Evolutionary conservation across 805 yeast genomes (phyloP).

Genomic region (Barnettozyma siamensis): DNA sequence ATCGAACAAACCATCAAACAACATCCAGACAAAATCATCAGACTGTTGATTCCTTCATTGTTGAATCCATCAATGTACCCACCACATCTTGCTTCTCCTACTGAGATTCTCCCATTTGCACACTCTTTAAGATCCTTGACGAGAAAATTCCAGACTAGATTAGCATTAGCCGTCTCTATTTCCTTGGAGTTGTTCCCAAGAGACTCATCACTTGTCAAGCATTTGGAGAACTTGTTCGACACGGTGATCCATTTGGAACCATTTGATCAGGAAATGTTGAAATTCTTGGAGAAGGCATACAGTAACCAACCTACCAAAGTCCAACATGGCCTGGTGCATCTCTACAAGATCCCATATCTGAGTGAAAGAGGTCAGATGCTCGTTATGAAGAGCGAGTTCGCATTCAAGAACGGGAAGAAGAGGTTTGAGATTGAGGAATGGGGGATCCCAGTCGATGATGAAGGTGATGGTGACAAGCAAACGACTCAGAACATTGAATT

Average conservation of each 20-base stretch:
- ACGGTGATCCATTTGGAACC: constrained; percentile 73
- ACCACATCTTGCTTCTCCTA: constrained; percentile 40
- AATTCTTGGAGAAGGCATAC: constrained; percentile 61
- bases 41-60: constrained; percentile 72
- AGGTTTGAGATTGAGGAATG: constrained; percentile 86
- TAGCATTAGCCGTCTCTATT: constrained; percentile 49
- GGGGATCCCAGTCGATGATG: constrained; percentile 96
- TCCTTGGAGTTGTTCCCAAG: constrained; percentile 66
- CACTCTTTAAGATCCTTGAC: constrained; percentile 52
- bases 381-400: constrained; percentile 66
- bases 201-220: constrained; percentile 38
- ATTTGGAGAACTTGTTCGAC: constrained; percentile 58
- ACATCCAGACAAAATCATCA: constrained; percentile 43
- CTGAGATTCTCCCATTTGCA: constrained; percentile 52
- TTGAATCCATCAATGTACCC: constrained; percentile 73
- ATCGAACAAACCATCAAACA: constrained; percentile 38
- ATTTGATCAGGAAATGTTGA: constrained; percentile 67
- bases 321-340: constrained; percentile 81
- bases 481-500: constrained; percentile 22
- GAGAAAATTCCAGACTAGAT: constrained; percentile 37
- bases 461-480: constrained; percentile 20
- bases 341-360: constrained; percentile 64
- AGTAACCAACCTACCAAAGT: constrained; percentile 67
- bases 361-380: constrained; percentile 80
- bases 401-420: constrained; percentile 79